Evolutionary conservation across 2,329 filamentous ascomycete genomes (phyloP).

Genomic region (Colletotrichum nymphaeae): DNA sequence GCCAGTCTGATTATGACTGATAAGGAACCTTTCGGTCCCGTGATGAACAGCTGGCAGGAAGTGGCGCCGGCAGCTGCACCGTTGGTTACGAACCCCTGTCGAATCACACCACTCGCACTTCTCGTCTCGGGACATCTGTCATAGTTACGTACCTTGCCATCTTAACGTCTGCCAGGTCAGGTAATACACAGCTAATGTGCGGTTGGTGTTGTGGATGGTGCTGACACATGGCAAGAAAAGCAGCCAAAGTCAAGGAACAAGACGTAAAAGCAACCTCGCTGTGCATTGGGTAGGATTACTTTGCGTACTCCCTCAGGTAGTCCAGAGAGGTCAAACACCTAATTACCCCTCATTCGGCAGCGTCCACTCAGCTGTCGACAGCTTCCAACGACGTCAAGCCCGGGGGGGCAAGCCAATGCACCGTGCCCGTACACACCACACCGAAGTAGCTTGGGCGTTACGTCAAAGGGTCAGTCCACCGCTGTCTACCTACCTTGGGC

Average conservation of each 20-base stretch:
- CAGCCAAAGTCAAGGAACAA: neutral
- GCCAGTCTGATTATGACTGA: neutral
- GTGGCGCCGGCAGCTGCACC: neutral
- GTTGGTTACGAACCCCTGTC: neutral
- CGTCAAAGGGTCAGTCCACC: neutral
- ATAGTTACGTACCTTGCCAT: neutral
- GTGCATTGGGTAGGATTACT: neutral
- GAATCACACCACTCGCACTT: neutral
- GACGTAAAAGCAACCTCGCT: neutral
- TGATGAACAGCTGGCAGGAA: neutral
- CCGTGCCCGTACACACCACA: neutral
- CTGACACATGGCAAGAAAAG: neutral
- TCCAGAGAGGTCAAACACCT: neutral
- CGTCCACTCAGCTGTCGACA: neutral
- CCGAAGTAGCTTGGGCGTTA: neutral
- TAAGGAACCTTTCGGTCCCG: neutral
- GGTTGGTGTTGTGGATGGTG: neutral
- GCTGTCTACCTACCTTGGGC: neutral
- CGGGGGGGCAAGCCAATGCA: neutral
- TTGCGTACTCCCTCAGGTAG: no score
- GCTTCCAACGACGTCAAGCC: neutral
- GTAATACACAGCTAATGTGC: no score
- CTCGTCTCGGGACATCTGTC: neutral
- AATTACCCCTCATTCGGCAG: conserved; percentile 15
- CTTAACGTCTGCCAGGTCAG: neutral